Base-by-base conservation (phyloP, 2,329 filamentous ascomycete genomes). In the Aschersonia sp. region DNA sequence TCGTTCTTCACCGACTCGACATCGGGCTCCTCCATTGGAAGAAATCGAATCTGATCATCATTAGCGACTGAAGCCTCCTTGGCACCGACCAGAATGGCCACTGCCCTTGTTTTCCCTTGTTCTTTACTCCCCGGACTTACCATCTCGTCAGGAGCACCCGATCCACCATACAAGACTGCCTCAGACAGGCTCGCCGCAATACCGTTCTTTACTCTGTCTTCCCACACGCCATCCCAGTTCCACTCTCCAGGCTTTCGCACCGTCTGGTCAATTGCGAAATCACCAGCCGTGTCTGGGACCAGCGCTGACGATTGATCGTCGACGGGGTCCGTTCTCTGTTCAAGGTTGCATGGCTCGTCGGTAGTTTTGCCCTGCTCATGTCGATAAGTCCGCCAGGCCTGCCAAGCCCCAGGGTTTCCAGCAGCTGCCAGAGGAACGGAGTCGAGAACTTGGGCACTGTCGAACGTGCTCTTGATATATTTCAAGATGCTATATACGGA, bases 201-300 rank as follows among this genome's bases (percentile, higher is more conserved):
- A 14, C 84, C 84, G 62, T 83, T 85, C 63, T 79, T 82, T 1
- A 95, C 89, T 47, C 90, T 76, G 53, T 89, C 83, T 60, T 94
- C 86, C 90, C 90, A 98, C 0, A 97, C 90, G 0, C 90, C 89
- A 58, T 95, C 87, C 90, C 90, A 97, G 60, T 94, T 94, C 90
- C 90, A 97, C 57, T 94, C 84, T 6, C 84, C 85, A 0, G 87
- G 87, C 32, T 49, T 49, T 37, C 54, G 42, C 10, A 51, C 44
- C 1, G 44, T 46, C 43, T 41, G 40, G 30, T 51, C 55, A 1
- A 53, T 29, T 6, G 49, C 44, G 14, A 14, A 31, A 22, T 29
- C 37, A 14, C 41, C 40, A 8, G 7, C 32, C 37, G 4, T 30
- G 14, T 46, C 31, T 31, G 10, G 43, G 9, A 31, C 10, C 22